Base-by-base conservation (phyloP, 139 green algal species). In the Chlamydomonas sphaeroides region DNA sequence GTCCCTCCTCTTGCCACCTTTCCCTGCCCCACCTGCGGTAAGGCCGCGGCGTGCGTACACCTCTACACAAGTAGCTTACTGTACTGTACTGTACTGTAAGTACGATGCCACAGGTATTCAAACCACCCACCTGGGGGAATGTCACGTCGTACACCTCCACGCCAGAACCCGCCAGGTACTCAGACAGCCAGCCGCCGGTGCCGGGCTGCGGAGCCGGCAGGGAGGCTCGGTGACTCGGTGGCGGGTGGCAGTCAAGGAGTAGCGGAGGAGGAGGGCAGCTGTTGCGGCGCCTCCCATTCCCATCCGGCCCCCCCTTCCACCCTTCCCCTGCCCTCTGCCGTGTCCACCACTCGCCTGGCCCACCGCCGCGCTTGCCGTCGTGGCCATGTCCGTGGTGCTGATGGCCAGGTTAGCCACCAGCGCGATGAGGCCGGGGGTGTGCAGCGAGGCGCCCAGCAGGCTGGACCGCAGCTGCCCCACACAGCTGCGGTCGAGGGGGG, bases 91-190 rank as follows among this genome's bases (percentile, higher is more conserved):
- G n/a, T n/a, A n/a, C n/a, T n/a, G n/a, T n/a, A n/a, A n/a, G n/a
- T n/a, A n/a, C n/a, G n/a, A n/a, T n/a, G n/a, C n/a, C n/a, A n/a
- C n/a, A n/a, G n/a, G n/a, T n/a, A n/a, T n/a, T n/a, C n/a, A n/a
- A n/a, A n/a, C 14, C 30, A 35, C 73, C 8, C 17, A 71, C 76
- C 65, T 49, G 3, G 0, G 79, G 79, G 51, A 85, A 78, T 1
- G 45, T 32, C 2, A 86, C 63, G 32, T 86, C 81, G 56, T 86
- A 82, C 7, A 86, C 78, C 72, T 82, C 65, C 36, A 71, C 35
- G 17, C 51, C 67, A 8, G 81, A 65, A 3, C 81, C 81, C 1
- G 51, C 23, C 2, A 86, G 49, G 71, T 86, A 86, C 71, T 82
- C 71, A 1, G 57, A 61, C 36, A 86, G 75, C 81, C 81, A 86